Evolutionary conservation across 2,329 filamentous ascomycete species (phyloP).

Genomic region (Botrytis galanthina): DNA sequence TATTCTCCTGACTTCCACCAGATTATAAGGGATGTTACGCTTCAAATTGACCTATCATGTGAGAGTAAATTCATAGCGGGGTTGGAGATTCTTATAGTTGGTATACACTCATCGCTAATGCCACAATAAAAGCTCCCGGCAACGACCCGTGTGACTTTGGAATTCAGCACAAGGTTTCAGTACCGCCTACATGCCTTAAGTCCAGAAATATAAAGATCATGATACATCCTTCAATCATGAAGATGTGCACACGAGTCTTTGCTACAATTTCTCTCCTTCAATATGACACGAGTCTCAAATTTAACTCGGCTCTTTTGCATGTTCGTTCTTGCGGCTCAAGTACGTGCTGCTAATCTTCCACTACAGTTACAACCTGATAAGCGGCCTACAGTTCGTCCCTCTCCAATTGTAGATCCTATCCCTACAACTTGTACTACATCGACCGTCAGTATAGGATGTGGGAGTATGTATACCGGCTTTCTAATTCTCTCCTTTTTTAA

Average conservation of each 20-base stretch:
- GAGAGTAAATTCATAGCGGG: neutral
- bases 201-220: neutral
- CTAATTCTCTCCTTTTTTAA: neutral
- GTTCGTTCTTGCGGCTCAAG: neutral
- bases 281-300: neutral
- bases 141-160: neutral
- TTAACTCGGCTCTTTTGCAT: neutral
- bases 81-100: neutral
- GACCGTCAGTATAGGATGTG: neutral
- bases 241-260: neutral
- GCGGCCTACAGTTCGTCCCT: neutral
- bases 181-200: neutral
- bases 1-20: constrained; percentile 7
- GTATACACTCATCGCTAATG: neutral
- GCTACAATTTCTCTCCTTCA: neutral
- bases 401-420: neutral
- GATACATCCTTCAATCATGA: too few relatives aligned
- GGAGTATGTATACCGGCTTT: neutral
- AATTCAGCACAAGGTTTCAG: neutral
- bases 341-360: neutral
- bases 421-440: neutral
- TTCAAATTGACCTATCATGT: neutral
- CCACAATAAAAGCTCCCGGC: neutral
- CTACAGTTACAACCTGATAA: neutral
- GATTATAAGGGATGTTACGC: neutral